Evolutionary conservation across 2,329 filamentous ascomycete genomes (phyloP), one percentile per base, ranked within the genome.

Genomic region (Clathrospora elynae): DNA sequence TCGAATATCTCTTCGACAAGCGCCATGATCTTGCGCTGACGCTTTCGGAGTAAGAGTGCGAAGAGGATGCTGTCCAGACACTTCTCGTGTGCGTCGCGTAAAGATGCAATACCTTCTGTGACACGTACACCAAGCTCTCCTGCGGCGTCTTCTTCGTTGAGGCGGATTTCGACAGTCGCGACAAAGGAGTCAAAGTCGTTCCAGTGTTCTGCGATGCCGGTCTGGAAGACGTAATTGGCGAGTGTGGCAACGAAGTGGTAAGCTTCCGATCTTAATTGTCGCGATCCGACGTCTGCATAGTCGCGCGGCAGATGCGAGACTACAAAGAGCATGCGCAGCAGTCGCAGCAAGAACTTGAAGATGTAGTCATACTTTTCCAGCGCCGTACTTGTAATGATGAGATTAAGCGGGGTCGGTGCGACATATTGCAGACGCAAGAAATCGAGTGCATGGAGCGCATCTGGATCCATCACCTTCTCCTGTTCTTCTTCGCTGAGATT

Each of bases 351-450:
- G 11, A 89, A 78, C 57, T 84, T 87, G 74, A 96, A 97, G 23
- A 96, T 79, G 32, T 79, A 78, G 66, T 97, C 93, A 61, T 96
- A 97, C 56, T 90, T 90, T 40, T 83, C 75, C 8, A 97, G 72
- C 1, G 86, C 79, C 0, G 77, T 67, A 0, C 83, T 76, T 0
- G 89, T 90, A 28, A 99, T 84, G 49, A 97, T 78, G 0, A 84
- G 76, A 26, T 84, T 78, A 0, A 97, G 75, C 1, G 88, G 82
- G 0, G 80, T 69, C 0, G 90, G 86, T 0, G 90, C 79, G 26
- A 86, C 87, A 71, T 96, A 97, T 31, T 90, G 87, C 6, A 99
- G 74, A 2, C 89, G 83, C 11, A 99, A 76, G 61, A 99, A 97
- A 69, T 97, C 93, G n/a, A 97, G 77, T 0, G 93, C 93, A 63